Evolutionary conservation across 805 yeast genomes (phyloP).

Genomic region (Ogataea haglerorum): DNA sequence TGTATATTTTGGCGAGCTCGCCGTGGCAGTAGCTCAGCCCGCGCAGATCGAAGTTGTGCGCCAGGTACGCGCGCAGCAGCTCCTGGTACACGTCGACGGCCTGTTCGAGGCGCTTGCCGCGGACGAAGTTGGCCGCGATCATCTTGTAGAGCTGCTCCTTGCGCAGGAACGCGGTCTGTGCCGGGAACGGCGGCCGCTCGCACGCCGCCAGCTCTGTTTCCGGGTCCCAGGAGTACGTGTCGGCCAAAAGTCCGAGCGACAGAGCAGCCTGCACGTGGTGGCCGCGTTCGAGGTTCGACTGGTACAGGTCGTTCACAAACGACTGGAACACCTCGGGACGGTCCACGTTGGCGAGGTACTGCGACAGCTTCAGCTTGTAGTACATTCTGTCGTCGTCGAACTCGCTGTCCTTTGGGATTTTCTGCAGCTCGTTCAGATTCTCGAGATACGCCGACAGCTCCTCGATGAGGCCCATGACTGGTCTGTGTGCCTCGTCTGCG

Average conservation of each 20-base stretch:
- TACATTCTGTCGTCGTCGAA: constrained; percentile 85
- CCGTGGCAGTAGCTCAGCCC: constrained; percentile 72
- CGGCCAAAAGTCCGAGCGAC: constrained; percentile 71
- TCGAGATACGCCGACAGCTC: constrained; percentile 59
- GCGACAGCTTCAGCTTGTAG: constrained; percentile 70
- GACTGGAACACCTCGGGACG: constrained; percentile 77
- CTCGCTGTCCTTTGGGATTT: constrained; percentile 77
- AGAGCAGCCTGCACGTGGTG: constrained; percentile 82
- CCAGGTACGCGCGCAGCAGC: constrained; percentile 69
- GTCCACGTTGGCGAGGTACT: constrained; percentile 71
- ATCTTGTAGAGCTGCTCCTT: constrained; percentile 67
- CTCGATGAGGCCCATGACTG: constrained; percentile 48
- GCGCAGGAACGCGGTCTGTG: constrained; percentile 75
- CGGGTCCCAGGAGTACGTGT: constrained; percentile 72
- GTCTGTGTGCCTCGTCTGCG: constrained; percentile 59
- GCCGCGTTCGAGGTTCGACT: constrained; percentile 53
- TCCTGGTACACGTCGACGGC: constrained; percentile 79
- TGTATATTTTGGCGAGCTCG: constrained; percentile 64
- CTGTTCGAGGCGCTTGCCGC: constrained; percentile 73
- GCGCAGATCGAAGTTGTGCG: constrained; percentile 67
- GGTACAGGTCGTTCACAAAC: constrained; percentile 73
- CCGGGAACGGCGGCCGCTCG: constrained; percentile 68
- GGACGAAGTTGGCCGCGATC: constrained; percentile 65
- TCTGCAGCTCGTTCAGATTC: constrained; percentile 61
- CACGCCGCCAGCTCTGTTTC: constrained; percentile 53